Percentiles rank a stretch among this genome's conserved stretches.
Evolutionary conservation across 331 rosid genomes (phyloP).

Genomic region (Malus hybrid): DNA sequence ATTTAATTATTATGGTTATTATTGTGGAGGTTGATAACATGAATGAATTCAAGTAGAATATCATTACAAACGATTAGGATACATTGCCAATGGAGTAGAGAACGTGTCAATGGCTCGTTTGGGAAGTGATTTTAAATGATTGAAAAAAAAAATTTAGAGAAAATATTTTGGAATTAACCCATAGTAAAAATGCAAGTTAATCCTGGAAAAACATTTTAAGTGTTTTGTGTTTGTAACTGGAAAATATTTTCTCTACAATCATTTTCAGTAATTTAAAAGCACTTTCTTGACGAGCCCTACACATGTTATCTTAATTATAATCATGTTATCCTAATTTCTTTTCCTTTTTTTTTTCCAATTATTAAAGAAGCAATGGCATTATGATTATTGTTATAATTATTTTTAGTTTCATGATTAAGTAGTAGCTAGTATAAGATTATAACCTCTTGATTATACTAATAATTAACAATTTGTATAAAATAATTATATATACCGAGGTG

Average conservation of each 20-base stretch:
- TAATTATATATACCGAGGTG: neutral
- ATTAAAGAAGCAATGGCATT: slow-evolving; percentile 1
- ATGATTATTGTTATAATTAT: neutral
- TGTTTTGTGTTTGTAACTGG: too few relatives aligned
- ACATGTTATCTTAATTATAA: slow-evolving; percentile 13
- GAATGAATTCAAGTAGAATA: slow-evolving; percentile 43
- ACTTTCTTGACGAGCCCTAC: neutral
- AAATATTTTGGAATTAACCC: too few relatives aligned
- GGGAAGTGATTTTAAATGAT: too few relatives aligned
- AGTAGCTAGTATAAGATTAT: neutral
- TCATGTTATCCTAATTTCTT: neutral
- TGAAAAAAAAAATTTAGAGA: too few relatives aligned
- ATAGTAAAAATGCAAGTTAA: too few relatives aligned
- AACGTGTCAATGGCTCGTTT: too few relatives aligned
- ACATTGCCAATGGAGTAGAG: slow-evolving; percentile 14
- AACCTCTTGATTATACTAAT: neutral
- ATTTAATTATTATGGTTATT: slow-evolving; percentile 21
- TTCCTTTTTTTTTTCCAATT: neutral
- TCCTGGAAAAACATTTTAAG: too few relatives aligned
- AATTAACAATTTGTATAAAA: neutral
- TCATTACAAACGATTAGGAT: slow-evolving; percentile 35
- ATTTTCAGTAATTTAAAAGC: too few relatives aligned
- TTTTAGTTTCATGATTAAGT: neutral
- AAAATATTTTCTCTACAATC: too few relatives aligned
- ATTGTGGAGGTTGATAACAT: slow-evolving; percentile 30